Base-by-base conservation (phyloP, 768 basidiomycete species). In the Asterophora lycoperdoides region DNA sequence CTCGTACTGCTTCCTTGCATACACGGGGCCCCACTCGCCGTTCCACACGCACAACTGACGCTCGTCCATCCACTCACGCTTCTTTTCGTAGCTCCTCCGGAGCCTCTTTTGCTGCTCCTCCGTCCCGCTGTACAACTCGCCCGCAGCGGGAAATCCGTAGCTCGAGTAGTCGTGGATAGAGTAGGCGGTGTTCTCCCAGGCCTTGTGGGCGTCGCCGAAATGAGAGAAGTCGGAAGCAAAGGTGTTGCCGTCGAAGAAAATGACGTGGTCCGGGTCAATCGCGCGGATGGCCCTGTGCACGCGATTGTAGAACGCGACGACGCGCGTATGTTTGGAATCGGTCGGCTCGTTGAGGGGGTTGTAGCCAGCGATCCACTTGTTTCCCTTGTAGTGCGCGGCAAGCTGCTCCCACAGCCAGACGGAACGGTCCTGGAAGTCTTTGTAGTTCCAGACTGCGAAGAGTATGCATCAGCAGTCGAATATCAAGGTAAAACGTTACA, bases 171-270 rank as follows among this genome's bases (percentile, higher is more conserved):
- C 89, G 60, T 90, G 87, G 55, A 89, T 86, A 35, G 86, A 78
- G 62, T 86, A 90, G 10, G 80, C 85, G 7, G 80, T 80, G 60
- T 90, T 91, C 3, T 73, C 72, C 79, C 85, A 86, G 47, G 70
- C 72, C 61, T 73, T 71, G 60, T 81, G 75, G 3, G 73, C 72
- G 51, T 86, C 78, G 17, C 80, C 81, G 57, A 86, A 88, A 62
- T 79, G 77, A 5, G 83, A 83, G 64, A 89, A 87, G 61, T 88
- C 86, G 3, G 80, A 79, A 4, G 88, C 87, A 62, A 85, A 92
- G 41, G 88, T 90, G 72, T 89, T 92, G 17, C 85, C 85, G 64
- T 90, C 90, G 64, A 87, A 77, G 75, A 86, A 92, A 56, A 93
- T 75, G 59, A 76, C 73, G 60, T 92, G 89, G 42, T 83, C 66